Conservation (phyloP, 768 basidiomycete genomes). For the Candolleomyces aberdarensis region DNA sequence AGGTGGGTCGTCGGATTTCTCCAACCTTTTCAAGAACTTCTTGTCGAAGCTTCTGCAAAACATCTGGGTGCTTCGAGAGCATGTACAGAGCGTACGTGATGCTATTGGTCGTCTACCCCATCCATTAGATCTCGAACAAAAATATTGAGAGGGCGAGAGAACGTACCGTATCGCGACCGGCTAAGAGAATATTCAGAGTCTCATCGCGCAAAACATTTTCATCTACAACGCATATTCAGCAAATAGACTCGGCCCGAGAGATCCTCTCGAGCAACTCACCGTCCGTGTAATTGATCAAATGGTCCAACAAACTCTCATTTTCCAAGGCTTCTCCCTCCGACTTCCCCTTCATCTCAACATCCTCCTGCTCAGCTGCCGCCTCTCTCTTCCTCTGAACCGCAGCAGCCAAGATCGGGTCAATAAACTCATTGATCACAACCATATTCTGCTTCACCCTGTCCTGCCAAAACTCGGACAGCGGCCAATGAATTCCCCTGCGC, state of each 20-base stretch:
- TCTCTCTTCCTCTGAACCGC: constrained; percentile 33
- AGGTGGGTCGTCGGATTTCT: constrained; percentile 28
- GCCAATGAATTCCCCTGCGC: constrained; percentile 41
- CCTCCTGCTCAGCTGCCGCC: constrained; percentile 14
- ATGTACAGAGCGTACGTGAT: constrained; percentile 45
- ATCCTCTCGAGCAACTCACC: constrained; percentile 19
- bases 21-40: constrained; percentile 41
- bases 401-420: constrained; percentile 45
- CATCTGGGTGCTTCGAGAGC: constrained; percentile 41
- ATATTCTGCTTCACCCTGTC: constrained; percentile 35
- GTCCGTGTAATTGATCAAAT: constrained; percentile 40
- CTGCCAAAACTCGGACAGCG: constrained; percentile 40
- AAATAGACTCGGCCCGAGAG: background rate
- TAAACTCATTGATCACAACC: constrained; percentile 40
- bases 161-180: constrained; percentile 42
- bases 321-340: too few species aligned
- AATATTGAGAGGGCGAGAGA: background rate
- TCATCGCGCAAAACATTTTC: constrained; percentile 36
- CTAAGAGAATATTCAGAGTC: constrained; percentile 41
- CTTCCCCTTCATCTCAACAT: constrained; percentile 9
- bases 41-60: constrained; percentile 35
- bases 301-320: constrained; percentile 36
- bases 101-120: constrained; percentile 36
- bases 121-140: background rate
- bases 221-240: constrained; percentile 10